Base-by-base conservation (phyloP, 2,329 filamentous ascomycete species). In the Juglanconis sp. region DNA sequence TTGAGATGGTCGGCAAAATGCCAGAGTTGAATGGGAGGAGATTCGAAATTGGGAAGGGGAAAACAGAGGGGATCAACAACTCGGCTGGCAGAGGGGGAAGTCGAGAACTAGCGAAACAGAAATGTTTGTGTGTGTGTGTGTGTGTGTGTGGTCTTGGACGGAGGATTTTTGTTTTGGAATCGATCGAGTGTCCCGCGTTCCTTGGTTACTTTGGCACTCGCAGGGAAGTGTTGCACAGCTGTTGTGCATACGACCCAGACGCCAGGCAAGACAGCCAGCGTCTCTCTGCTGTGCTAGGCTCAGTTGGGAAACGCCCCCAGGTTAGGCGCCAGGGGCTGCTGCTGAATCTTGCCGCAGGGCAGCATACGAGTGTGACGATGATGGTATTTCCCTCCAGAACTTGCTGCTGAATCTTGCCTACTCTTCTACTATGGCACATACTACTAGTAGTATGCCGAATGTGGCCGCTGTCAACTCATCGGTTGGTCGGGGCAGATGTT, bases 141-240 rank as follows among this genome's bases (percentile, higher is more conserved):
- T 17, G 10, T n/a, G n/a, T 24, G 42, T 17, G 17, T 46, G 15
- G 15, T 8, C 44, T 46, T 8, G 44, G 32, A 38, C 11, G 48
- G 40, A 35, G 34, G 47, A 17, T 48, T 40, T 55, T 55, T 52
- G 57, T 60, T 56, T 62, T 60, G 57, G 57, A 60, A 62, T 62
- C 60, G 57, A 55, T 62, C 60, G 60, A 62, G 57, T 56, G 46
- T 60, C 57, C 60, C 53, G 60, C 60, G 57, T 62, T 62, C 53
- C 60, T 62, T 62, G 60, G 60, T 52, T 48, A 60, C 51, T 31
- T 48, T 48, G 24, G 46, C 46, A 8, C 24, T 48, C 24, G 46
- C 46, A 48, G 46, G 46, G 46, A 48, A 31, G 55, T 55, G 57
- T 38, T 46, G 57, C 46, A 59, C 56, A 42, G 38, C 38, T 42